Base-by-base conservation (phyloP, 306 rosid genomes). In the Rubus idaeus region DNA sequence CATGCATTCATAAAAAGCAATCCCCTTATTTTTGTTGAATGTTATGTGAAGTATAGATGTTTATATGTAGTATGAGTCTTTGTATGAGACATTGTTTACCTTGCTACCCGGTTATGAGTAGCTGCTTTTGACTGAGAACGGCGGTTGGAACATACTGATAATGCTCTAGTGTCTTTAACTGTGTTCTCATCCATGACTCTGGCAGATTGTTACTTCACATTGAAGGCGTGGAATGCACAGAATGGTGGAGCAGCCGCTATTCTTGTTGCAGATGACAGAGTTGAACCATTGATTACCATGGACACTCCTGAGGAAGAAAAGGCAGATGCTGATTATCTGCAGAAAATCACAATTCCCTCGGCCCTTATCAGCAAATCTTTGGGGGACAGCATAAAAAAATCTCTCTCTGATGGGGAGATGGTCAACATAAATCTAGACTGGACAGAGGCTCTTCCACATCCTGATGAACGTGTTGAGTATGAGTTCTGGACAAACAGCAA, bases 151-250 rank as follows among this genome's bases (percentile, higher is more conserved):
- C 49, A 47, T 46, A 56, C 7, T 12, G 39, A 53, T 52, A 56
- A n/a, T 26, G 12, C 42, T 51, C 40, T 18, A 64, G 21, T 40
- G 47, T 51, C 63, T 46, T 71, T 8, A 37, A 14, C 30, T 74
- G 47, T 74, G 74, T 77, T 13, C 55, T 78, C 39, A 9, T 40
- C 8, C 21, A 26, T 65, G 44, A 26, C 37, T 77, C 73, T 79
- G 76, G 87, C 81, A 95, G 98, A 92, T 86, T 95, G 98, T 85
- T 95, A 73, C 89, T 95, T 95, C 89, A 95, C 98, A 68, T 76
- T 89, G 83, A 95, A 95, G 95, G 98, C 98, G 1, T 90, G 97
- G 98, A 95, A 90, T 71, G 96, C 97, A 17, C 98, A 95, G 89
- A 89, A 88, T 11, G 96, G 86, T 57, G 98, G 98, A 80, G 98